These are phyloP conservation scores for Dendrocalamus sinicus DNA, from an alignment of 176 grass and related monocot species.

Conservation along the genomic window DNA sequence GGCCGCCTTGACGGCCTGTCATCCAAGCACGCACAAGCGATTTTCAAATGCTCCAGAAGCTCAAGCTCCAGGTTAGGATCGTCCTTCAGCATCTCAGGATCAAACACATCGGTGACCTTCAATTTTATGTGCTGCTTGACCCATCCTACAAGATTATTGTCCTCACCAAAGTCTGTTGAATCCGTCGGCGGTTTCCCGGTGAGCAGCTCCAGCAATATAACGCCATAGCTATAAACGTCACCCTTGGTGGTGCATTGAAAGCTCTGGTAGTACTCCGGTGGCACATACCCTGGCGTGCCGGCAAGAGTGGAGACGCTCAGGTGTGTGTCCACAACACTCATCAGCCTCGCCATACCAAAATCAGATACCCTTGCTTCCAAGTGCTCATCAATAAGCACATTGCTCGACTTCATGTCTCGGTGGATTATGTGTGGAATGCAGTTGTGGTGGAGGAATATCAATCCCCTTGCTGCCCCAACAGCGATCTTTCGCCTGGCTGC, in stretches of 20 bases:
- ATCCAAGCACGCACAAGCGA: conserved; percentile 78
- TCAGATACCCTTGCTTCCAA: conserved; percentile 93
- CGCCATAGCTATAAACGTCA: conserved; percentile 93
- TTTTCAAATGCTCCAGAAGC: conserved; percentile 88
- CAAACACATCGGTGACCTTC: conserved; percentile 76
- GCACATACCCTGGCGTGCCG: conserved; percentile 93
- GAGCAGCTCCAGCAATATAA: conserved; percentile 90
- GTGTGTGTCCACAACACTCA: conserved; percentile 87
- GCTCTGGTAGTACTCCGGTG: conserved; percentile 97
- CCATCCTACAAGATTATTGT: conserved; percentile 94
- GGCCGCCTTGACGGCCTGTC: conserved; percentile 69
- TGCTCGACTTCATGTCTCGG: conserved; percentile 97
- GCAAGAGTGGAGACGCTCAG: conserved; percentile 92
- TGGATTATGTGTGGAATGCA: conserved; percentile 97
- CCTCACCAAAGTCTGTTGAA: conserved; percentile 79
- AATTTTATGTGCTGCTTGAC: conserved; percentile 77
- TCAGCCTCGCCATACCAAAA: conserved; percentile 89
- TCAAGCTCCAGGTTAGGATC: conserved; percentile 70
- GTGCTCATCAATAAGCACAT: conserved; percentile 87
- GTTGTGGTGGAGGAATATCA: conserved; percentile 94
- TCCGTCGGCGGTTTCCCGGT: conserved; percentile 78
- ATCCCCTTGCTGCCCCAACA: conserved; percentile 77
- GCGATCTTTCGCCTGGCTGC: conserved; percentile 72
- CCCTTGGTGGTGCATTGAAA: conserved; percentile 94
- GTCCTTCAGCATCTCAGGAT: conserved; percentile 78